These are phyloP conservation scores for Aspergillus viridinutans DNA, from an alignment of 2,329 filamentous ascomycete species.

Conservation along the genomic window DNA sequence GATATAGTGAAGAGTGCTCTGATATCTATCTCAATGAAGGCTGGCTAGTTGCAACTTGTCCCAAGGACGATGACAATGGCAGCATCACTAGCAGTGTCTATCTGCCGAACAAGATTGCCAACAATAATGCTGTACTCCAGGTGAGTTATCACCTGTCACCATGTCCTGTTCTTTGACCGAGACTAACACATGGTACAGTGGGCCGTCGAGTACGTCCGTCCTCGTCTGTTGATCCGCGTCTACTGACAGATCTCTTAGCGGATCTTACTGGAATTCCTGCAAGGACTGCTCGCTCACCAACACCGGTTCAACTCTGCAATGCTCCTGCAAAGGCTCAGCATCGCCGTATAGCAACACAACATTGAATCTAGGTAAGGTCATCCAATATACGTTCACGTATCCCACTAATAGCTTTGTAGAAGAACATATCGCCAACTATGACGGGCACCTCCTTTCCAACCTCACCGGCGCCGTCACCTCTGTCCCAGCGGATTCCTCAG, in stretches of 20 bases:
- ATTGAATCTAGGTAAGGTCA: background rate
- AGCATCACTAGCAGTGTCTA: slow-evolving; percentile 11
- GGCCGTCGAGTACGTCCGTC: background rate
- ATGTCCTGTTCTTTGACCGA: no score
- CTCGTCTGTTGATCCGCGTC: no score
- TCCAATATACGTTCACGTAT: background rate
- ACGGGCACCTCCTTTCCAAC: slow-evolving; percentile 12
- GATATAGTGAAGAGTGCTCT: slow-evolving; percentile 8
- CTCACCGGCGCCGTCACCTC: slow-evolving; percentile 4
- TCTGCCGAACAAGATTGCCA: slow-evolving; percentile 3
- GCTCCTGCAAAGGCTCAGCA: background rate
- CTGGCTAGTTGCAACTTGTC: slow-evolving; percentile 11
- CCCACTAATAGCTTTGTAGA: slow-evolving; percentile 1
- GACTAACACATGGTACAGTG: background rate
- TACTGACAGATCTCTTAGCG: background rate
- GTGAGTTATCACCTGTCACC: background rate
- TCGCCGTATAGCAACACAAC: background rate
- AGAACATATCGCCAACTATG: slow-evolving; percentile 14
- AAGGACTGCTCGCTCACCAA: background rate
- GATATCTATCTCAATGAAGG: slow-evolving; percentile 3
- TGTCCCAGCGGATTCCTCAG: slow-evolving; percentile 3
- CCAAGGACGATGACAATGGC: background rate
- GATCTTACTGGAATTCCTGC: background rate
- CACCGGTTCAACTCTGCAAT: background rate
- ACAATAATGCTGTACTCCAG: slow-evolving; percentile 3